Base-by-base conservation (phyloP, 495 filamentous ascomycete genomes). In the Penicillium verhagenii region DNA sequence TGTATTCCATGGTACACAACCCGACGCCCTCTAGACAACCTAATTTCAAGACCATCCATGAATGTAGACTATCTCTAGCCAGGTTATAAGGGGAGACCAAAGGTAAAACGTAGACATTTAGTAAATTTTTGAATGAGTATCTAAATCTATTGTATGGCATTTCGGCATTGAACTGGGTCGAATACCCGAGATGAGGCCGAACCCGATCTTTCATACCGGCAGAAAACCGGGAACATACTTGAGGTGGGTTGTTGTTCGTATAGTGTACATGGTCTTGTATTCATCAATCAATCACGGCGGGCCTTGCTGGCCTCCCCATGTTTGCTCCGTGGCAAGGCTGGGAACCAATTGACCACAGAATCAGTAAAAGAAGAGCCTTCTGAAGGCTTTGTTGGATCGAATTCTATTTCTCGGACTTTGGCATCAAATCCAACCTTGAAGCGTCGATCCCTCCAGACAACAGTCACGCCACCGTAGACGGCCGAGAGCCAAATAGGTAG, bases 401-500 rank as follows among this genome's bases (percentile, higher is more conserved):
- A 18, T 24, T 69, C 64, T 47, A 82, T 75, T 53, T 81, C 78
- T 35, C 76, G 68, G 19, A 94, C 92, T 56, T 80, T 89, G 82
- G 92, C 96, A 71, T 96, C 90, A 33, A 76, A 66, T 4, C 88
- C 82, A 11, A 99, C 92, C 66, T 83, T 81, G 68, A 97, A 97
- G 21, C 76, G 79, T 58, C 83, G 83, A 0, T 92, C 91, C 29
- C 94, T 79, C 95, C 95, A 97, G 52, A 82, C 81, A 10, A 97
- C 90, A 24, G 84, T 92, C 28, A 84, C 83, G 4, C 89, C 95
- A 49, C 91, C 87, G 59, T 85, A 86, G 19, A 96, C 85, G 13
- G 93, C 92, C 83, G 86, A 87, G 3, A 74, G 45, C 94, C 94
- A 97, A 46, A 99, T 89, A 5, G 90, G 91, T 24, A 93, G 74